A percentile compares a stretch with the other conserved stretches of the same genome.
Evolutionary conservation across 73 alveolate species (phyloP).

Genomic region (Blepharisma stoltei): DNA sequence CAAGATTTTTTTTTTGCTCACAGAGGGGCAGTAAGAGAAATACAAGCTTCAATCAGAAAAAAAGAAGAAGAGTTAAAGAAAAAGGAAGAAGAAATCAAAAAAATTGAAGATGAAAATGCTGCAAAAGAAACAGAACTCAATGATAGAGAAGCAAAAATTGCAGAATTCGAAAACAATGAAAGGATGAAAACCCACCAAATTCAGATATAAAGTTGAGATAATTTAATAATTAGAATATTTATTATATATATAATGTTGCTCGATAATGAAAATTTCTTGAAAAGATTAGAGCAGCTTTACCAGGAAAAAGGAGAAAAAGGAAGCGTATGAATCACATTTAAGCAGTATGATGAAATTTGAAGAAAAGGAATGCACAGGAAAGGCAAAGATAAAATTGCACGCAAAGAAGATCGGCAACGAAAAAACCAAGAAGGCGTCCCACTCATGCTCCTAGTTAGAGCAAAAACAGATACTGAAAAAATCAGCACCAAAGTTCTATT

Average conservation of each 20-base stretch:
- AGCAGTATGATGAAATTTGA: not conserved
- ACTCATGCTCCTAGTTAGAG: constrained; percentile 3
- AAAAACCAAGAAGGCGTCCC: constrained; percentile 3
- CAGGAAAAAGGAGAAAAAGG: constrained; percentile 19
- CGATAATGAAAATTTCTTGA: not conserved
- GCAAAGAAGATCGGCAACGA: not conserved
- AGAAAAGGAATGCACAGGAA: constrained; percentile 12
- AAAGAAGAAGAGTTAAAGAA: constrained; percentile 60
- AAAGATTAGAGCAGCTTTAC: not conserved
- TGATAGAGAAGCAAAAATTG: constrained; percentile 30
- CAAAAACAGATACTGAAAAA: not conserved
- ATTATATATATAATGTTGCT: not conserved
- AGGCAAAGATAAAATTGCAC: constrained; percentile 1
- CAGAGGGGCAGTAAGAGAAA: no score
- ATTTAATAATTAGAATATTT: no score
- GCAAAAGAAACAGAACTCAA: constrained; percentile 34
- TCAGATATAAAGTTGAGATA: no score
- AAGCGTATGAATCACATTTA: constrained; percentile 12
- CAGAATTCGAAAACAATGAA: not conserved
- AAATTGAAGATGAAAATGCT: constrained; percentile 44
- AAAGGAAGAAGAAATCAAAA: constrained; percentile 77
- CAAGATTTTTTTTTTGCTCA: no score
- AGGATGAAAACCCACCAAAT: no score
- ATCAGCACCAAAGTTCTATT: constrained; percentile 17
- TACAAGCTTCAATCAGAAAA: constrained; percentile 42